phyloP scores from a whole-genome alignment of 345 rosid species.

The Bruguiera parviflora region DNA sequence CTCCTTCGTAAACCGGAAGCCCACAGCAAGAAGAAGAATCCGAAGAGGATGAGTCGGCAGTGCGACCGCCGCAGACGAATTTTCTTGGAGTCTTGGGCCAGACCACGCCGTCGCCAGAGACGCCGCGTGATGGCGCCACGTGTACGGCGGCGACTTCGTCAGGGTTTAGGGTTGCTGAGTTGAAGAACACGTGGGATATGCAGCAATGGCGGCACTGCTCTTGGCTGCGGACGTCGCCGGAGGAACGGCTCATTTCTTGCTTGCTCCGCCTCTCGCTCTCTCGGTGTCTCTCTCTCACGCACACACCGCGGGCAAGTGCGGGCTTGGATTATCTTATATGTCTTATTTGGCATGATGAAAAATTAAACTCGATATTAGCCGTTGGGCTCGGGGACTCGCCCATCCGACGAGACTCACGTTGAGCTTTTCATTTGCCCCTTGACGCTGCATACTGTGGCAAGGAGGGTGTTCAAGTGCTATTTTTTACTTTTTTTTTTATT shows the following conservation, averaged over 20 bases:
- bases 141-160: constrained; percentile 56
- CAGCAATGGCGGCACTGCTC: constrained; percentile 44
- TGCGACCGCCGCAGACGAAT: constrained; percentile 5
- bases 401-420: too few species aligned
- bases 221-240: not conserved
- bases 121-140: constrained; percentile 21
- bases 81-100: constrained; percentile 17
- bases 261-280: not conserved
- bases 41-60: too few species aligned
- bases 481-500: too few species aligned
- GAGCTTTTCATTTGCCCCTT: too few species aligned
- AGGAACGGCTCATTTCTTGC: not conserved
- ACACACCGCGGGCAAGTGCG: too few species aligned
- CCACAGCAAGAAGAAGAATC: constrained; percentile 8
- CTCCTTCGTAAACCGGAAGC: constrained; percentile 58
- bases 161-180: constrained; percentile 47
- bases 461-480: too few species aligned
- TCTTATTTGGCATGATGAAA: too few species aligned
- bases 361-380: too few species aligned
- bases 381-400: too few species aligned
- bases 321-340: too few species aligned
- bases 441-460: too few species aligned
- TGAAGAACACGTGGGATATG: constrained; percentile 55
- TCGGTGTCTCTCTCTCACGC: not conserved
- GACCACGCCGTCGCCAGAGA: too few species aligned